Base-by-base conservation (phyloP, 2,329 filamentous ascomycete species). In the Ceratocystis eucalypticola region DNA sequence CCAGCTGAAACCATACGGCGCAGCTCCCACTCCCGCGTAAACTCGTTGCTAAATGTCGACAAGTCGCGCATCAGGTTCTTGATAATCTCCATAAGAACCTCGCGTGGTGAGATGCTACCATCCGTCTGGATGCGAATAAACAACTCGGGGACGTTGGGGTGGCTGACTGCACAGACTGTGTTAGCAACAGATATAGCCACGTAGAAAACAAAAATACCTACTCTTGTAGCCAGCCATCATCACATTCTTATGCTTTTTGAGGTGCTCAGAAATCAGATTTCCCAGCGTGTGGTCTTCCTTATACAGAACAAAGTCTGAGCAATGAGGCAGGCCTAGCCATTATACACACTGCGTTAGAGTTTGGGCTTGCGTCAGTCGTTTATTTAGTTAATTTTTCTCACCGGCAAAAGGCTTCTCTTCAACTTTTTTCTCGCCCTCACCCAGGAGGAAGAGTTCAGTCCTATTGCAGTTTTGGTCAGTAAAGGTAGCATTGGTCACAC, bases 211-310 rank as follows among this genome's bases (percentile, higher is more conserved):
- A 48, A n/a, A 37, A 64, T 30, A 10, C 83, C 69, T 76, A 87
- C 88, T 85, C 77, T 95, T 95, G 81, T 99, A 99, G 12, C 88
- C 94, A 68, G 92, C 87, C 81, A 97, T 96, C 71, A 88, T 80
- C 71, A 99, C 88, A 74, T 95, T 87, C 20, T 85, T 83, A 72
- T 90, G 88, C 75, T 89, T 86, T 78, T 94, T 86, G 67, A 99
- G 87, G 72, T 93, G 89, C 72, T 90, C 87, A 61, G 88, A 84
- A 66, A 99, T 82, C 66, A 99, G 82, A 76, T 99, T 96, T 71
- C 88, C 94, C 30, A 99, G 84, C 0, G 93, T 96, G 77, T 96
- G 93, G 72, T 99, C 94, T 76, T 99, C 94, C 76, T 96, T 97
- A 77, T 91, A 90, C 77, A 99, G 86, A 68, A 90, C 86, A 79